These are phyloP conservation scores for Echites panduratus DNA, from an alignment of 257 asterid species.

Conservation along the genomic window DNA sequence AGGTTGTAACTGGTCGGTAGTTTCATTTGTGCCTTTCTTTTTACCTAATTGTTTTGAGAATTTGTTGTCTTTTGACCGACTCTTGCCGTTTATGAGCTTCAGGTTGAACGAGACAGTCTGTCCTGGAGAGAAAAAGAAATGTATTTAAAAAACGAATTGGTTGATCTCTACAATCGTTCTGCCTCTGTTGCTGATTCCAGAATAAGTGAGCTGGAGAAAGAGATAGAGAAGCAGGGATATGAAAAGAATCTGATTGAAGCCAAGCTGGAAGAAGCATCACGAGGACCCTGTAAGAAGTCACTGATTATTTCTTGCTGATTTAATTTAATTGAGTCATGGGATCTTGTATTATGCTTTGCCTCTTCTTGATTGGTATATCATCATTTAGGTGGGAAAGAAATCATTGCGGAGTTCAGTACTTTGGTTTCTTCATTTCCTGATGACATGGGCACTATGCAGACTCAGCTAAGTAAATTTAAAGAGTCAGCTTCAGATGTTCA, in stretches of 20 bases:
- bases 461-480: conserved; percentile 68
- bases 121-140: conserved; percentile 83
- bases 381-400: conserved; percentile 78
- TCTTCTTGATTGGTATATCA: conserved; percentile 2
- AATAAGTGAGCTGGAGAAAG: conserved; percentile 61
- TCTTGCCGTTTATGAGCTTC: conserved; percentile 12
- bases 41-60: neutral
- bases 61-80: conserved; percentile 3
- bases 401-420: conserved; percentile 69
- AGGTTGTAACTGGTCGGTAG: conserved; percentile 57
- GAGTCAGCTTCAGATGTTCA: conserved; percentile 74
- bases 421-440: conserved; percentile 88
- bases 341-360: neutral
- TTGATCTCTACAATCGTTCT: conserved; percentile 69
- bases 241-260: conserved; percentile 48
- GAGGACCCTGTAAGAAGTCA: conserved; percentile 61
- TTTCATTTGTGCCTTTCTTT: conserved; percentile 24
- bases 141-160: conserved; percentile 66
- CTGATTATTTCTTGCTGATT: conserved; percentile 9
- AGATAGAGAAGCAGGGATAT: conserved; percentile 48
- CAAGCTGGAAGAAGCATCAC: conserved; percentile 70
- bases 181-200: conserved; percentile 67
- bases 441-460: conserved; percentile 87
- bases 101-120: conserved; percentile 84
- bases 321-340: neutral